Base-by-base conservation (phyloP, 2,329 filamentous ascomycete species). In the Aspergillus sp. region DNA sequence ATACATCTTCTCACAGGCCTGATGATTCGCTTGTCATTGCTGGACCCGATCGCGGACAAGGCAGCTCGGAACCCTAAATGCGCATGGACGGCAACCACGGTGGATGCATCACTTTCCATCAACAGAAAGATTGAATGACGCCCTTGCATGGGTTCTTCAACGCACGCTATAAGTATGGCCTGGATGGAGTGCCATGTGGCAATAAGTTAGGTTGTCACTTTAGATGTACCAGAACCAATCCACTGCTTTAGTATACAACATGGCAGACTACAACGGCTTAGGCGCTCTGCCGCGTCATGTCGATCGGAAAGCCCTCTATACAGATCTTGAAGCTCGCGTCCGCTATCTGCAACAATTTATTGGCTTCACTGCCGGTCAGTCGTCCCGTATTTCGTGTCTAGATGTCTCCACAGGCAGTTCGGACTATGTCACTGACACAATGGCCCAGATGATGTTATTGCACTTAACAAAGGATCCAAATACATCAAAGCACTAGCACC, bases 401-500 rank as follows among this genome's bases (percentile, higher is more conserved):
- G 25, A 28, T 28, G 25, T 28, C 25, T 28, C 8, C 23, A 3
- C 8, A 5, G 6, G 2, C 15, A n/a, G 15, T 3, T 5, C 23
- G 1, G 15, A 3, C 2, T 17, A 13, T 13, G 10, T 10, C 12
- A 45, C 49, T 59, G 15, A 64, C 30, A 8, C 15, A 9, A 50
- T 15, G 17, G 2, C 10, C 12, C 23, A 91, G 90, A 83, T 63
- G 90, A 92, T 70, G 87, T 91, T 60, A 88, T 90, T 65, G 89
- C 89, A 41, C 83, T 93, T 32, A 81, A 85, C 13, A 80, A 82
- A 2, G 90, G 89, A 63, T 81, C 86, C 61, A 91, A 91, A 74
- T 92, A 92, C 77, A 88, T 92, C 79, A 90, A 89, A 70, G 86
- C 88, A 15, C 84, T 94, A 30, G 92, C 94, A 64, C 91, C 91